phyloP scores from a whole-genome alignment of 192 early-diverging fungal species.

The Backusella mclennaniae region DNA sequence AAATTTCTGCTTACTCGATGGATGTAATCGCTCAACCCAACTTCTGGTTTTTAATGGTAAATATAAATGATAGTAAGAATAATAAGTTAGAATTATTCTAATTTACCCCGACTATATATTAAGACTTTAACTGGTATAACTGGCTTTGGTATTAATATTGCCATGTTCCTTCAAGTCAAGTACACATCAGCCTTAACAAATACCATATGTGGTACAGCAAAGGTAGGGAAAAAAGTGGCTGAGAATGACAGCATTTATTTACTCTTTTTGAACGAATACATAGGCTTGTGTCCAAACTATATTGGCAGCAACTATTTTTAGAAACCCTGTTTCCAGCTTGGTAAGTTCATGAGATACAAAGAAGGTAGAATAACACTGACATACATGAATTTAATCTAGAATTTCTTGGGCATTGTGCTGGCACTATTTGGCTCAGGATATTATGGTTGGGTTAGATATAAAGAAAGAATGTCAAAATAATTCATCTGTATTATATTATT shows the following conservation, averaged over 20 bases:
- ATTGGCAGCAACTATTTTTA: conserved; percentile 56
- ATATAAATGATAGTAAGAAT: background rate
- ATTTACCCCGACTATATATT: background rate
- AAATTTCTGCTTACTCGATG: conserved; percentile 41
- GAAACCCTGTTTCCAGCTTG: conserved; percentile 58
- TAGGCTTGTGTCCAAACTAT: conserved; percentile 61
- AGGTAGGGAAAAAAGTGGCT: conserved; percentile 22
- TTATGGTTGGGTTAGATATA: conserved; percentile 58
- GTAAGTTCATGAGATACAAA: conserved; percentile 32
- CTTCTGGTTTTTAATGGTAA: conserved; percentile 64
- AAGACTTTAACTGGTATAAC: conserved; percentile 53
- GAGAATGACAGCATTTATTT: background rate
- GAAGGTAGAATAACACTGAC: background rate
- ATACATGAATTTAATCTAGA: conserved; percentile 31
- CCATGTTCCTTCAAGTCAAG: conserved; percentile 70
- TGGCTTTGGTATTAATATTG: conserved; percentile 64
- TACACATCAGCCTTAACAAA: conserved; percentile 64
- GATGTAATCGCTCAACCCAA: conserved; percentile 41
- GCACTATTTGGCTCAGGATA: conserved; percentile 55
- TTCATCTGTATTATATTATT: background rate
- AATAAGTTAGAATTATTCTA: background rate
- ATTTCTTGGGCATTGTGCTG: conserved; percentile 55
- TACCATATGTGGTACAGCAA: conserved; percentile 68
- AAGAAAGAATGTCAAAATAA: conserved; percentile 50
- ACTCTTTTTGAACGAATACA: background rate